Evolutionary conservation across 2,329 filamentous ascomycete genomes (phyloP), one percentile per base, ranked within the genome.

Genomic region (Dactylellina sp.): DNA sequence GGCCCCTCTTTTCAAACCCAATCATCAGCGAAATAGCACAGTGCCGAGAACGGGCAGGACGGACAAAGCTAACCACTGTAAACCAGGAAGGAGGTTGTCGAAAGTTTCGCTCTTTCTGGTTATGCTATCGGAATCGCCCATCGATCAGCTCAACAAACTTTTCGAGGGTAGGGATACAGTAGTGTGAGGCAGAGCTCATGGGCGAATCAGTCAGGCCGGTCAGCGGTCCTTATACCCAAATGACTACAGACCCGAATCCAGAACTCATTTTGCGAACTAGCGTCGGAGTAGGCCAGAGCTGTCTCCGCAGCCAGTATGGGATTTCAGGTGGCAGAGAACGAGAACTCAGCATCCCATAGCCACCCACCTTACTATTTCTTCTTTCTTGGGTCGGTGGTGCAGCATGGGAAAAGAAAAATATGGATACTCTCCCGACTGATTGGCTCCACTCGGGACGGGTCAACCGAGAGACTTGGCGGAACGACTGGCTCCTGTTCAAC

Each of bases 371-470:
- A 40, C 32, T n/a, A 16, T 55, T 35, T 42, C 18, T 40, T 40
- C 32, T 40, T 40, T 39, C 32, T 55, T 18, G 32, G 50, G 37
- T 42, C 52, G 44, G 44, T 37, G 42, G 61, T 40, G 28, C 40
- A 20, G 24, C 46, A 16, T 20, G 2, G 50, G 28, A 32, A 52
- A 50, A 46, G 35, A 32, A 57, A 62, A n/a, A 44, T 22, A 25
- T 62, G 16, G 28, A 14, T 39, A 28, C 50, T 55, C 28, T 55
- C 50, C 50, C 50, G 50, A 20, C 25, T 61, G 60, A 72, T 72
- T 72, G 68, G 68, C 68, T 64, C 68, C 68, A 65, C 68, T n/a
- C 2, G 11, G 40, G 50, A 59, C 53, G 24, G 35, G 49, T 11
- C 55, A 55, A 44, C 39, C 60, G 46, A 52, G 32, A 18, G 49